Percentiles rank a stretch among this genome's conserved stretches.
Evolutionary conservation across 2,329 filamentous ascomycete species (phyloP).

Genomic region (Gyromitra esculenta): DNA sequence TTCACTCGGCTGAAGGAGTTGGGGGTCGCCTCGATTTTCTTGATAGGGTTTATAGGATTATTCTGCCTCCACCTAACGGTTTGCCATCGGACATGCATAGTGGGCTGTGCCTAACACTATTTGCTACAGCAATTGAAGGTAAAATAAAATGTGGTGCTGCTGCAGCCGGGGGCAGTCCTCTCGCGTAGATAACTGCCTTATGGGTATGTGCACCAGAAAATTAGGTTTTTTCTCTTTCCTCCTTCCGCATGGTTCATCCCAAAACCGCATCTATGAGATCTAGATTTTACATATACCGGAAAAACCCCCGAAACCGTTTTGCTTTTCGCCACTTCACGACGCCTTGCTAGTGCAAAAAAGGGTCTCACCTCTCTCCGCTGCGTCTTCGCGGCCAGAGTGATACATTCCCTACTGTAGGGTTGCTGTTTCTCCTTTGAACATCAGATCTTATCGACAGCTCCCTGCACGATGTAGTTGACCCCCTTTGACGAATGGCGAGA

Average conservation of each 20-base stretch:
- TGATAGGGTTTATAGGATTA: slow-evolving; percentile 28
- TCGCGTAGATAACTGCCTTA: slow-evolving; percentile 23
- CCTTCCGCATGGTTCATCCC: slow-evolving; percentile 10
- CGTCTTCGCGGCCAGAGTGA: background rate
- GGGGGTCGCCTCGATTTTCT: background rate
- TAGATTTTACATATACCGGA: slow-evolving; percentile 15
- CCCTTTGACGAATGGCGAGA: background rate
- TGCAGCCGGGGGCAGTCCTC: background rate
- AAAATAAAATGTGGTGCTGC: slow-evolving; percentile 2
- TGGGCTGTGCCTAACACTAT: slow-evolving; percentile 1
- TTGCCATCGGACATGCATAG: slow-evolving; percentile 19
- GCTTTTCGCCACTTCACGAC: slow-evolving; percentile 16
- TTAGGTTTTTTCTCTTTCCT: background rate
- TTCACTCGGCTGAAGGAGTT: slow-evolving; percentile 2
- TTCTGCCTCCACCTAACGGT: background rate
- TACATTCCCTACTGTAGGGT: background rate
- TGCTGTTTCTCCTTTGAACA: background rate
- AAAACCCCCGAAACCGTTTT: background rate
- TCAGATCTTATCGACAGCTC: background rate
- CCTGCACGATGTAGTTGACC: background rate
- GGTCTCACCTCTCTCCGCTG: background rate
- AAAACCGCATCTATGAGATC: slow-evolving; percentile 29
- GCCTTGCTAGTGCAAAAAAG: slow-evolving; percentile 7
- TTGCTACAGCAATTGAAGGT: background rate
- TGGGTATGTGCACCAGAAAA: slow-evolving; percentile 26